Conservation (phyloP, 2,329 filamentous ascomycete genomes). For the Fusarium sublunatum region DNA sequence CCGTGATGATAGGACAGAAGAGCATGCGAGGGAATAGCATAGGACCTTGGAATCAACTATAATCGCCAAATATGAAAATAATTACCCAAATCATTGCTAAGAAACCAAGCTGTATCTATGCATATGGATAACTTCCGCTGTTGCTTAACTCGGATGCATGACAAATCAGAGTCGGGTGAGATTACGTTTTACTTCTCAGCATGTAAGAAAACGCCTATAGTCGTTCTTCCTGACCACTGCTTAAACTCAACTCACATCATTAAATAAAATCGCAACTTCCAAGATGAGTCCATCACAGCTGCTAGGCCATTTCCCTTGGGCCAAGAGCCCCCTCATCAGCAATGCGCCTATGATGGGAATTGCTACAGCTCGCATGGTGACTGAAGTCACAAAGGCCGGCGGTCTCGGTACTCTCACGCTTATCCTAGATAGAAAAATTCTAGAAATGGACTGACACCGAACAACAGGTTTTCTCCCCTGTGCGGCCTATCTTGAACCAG, state of each 20-base stretch:
- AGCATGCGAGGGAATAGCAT: not conserved
- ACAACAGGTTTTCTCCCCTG: slow-evolving; percentile 51
- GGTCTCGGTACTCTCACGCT: slow-evolving; percentile 49
- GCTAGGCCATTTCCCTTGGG: slow-evolving; percentile 48
- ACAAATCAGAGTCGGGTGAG: slow-evolving; percentile 30
- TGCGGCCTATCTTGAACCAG: slow-evolving; percentile 46
- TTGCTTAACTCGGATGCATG: slow-evolving; percentile 10
- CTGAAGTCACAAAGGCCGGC: slow-evolving; percentile 53
- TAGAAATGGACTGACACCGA: not conserved
- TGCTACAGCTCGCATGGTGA: slow-evolving; percentile 50
- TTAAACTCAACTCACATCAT: not conserved
- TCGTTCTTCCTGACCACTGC: not conserved
- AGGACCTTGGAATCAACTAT: not conserved
- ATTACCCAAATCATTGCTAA: not conserved
- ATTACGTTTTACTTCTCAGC: not conserved
- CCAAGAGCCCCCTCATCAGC: slow-evolving; percentile 47
- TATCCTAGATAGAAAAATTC: not conserved
- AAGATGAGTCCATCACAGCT: slow-evolving; percentile 45
- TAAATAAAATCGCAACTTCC: not conserved
- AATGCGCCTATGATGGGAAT: slow-evolving; percentile 54
- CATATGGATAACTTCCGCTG: not conserved
- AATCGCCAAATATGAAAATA: not conserved
- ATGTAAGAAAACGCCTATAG: slow-evolving; percentile 9
- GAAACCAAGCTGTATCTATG: not conserved
- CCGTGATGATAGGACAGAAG: not conserved